Evolutionary conservation across 257 asterid species (phyloP), one percentile per base, ranked within the genome.

Genomic region (Thymus quinquecostatus): DNA sequence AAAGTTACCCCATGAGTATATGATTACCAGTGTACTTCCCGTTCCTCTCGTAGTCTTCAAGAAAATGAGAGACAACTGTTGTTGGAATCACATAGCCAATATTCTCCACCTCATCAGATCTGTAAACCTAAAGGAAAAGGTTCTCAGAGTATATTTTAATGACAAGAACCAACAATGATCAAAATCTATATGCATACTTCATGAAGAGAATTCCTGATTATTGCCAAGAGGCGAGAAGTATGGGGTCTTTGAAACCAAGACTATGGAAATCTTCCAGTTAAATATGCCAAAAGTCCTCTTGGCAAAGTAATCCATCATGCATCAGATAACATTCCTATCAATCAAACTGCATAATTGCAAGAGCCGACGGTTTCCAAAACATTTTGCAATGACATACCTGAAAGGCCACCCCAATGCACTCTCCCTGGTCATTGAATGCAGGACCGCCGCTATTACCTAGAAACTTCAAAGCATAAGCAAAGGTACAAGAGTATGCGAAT

Each of bases 381-480:
- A 33, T 33, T 53, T 68, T 58, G 54, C 27, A 40, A 56, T 69
- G 41, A 72, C 69, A 54, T 73, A 94, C 99, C 99, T 91, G 99
- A 76, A 94, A 94, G 57, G 99, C 99, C 72, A 94, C 97, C 29
- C 99, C 97, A 54, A 91, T 89, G 87, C 99, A 94, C 88, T 94
- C 97, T 77, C 99, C 99, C 68, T 81, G 75, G 63, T 89, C 97
- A 66, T 94, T 94, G 86, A 94, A 94, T 60, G 99, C 99, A 68
- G 99, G 99, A 66, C 99, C 97, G 1, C 99, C 99, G 70, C 99
- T 94, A 77, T 94, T 94, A 81, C 97, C 97, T 94, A 67, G 69
- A 81, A 64, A 50, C 38, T 64, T 67, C 72, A 73, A 67, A 67
- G 60, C 63, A 75, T 71, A 75, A 78, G 80, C 54, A 67, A 69